A percentile compares a stretch with the other conserved stretches of the same genome.
Conservation (phyloP, 495 filamentous ascomycete species). For the Terfezia claveryi region DNA sequence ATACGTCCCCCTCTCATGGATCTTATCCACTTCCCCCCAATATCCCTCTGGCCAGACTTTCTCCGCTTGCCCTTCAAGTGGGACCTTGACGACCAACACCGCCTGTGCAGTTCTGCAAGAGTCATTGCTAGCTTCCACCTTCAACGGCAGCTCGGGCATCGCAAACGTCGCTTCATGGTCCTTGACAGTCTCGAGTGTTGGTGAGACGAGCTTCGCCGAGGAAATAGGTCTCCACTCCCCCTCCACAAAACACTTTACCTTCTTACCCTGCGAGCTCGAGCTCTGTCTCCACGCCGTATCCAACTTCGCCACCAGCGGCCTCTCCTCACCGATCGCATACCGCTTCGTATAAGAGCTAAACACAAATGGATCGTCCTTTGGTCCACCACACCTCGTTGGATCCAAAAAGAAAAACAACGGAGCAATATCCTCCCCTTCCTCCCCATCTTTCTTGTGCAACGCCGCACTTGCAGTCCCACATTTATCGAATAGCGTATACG, state of each 20-base stretch:
- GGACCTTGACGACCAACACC: conserved; percentile 18
- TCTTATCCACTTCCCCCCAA: conserved; percentile 19
- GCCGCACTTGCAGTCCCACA: conserved; percentile 46
- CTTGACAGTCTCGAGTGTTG: conserved; percentile 1
- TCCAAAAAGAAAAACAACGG: conserved; percentile 47
- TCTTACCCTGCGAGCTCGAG: background rate
- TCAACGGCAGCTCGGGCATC: conserved; percentile 5
- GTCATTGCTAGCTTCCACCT: conserved; percentile 4
- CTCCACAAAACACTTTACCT: conserved; percentile 1
- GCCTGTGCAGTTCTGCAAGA: conserved; percentile 13
- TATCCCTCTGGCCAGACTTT: conserved; percentile 14
- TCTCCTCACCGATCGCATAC: conserved; percentile 31
- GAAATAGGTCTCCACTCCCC: conserved; percentile 18
- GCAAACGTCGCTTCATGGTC: conserved; percentile 6
- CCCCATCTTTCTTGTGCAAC: conserved; percentile 28
- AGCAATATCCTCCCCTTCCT: conserved; percentile 3
- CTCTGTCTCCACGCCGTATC: conserved; percentile 9
- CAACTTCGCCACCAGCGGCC: conserved; percentile 28
- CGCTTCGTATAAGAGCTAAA: conserved; percentile 34
- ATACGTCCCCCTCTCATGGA: conserved; percentile 17
- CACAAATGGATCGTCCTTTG: conserved; percentile 37
- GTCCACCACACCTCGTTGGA: conserved; percentile 25
- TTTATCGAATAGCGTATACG: conserved; percentile 32
- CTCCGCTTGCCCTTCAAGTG: conserved; percentile 13
- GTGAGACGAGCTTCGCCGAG: conserved; percentile 10